These are phyloP conservation scores for Rhododendron vialii DNA, from an alignment of 148 eudicot species.

Conservation along the genomic window DNA sequence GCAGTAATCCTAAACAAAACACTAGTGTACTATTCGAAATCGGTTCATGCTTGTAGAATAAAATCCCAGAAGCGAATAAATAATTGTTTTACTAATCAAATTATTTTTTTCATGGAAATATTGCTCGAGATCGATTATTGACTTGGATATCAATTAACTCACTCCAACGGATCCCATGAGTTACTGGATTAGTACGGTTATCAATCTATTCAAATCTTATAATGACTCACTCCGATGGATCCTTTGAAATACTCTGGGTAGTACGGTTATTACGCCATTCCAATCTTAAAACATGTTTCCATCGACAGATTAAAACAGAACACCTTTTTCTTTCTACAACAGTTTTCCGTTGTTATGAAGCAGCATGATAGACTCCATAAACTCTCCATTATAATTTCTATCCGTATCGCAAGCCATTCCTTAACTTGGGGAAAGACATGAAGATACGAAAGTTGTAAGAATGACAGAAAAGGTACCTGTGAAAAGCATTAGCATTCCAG, in stretches of 20 bases:
- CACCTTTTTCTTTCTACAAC: not conserved
- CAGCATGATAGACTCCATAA: not conserved
- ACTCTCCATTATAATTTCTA: not conserved
- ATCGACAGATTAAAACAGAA: not conserved
- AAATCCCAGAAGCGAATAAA: not conserved
- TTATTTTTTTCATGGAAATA: not conserved
- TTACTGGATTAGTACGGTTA: not conserved
- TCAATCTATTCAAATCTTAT: not conserved
- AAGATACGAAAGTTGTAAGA: not conserved
- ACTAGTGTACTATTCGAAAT: not conserved
- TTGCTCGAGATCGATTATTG: not conserved
- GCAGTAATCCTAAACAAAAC: not conserved
- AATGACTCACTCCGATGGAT: not conserved
- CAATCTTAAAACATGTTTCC: not conserved
- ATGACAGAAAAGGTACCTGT: constrained; percentile 20
- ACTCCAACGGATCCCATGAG: not conserved
- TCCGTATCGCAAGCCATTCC: not conserved
- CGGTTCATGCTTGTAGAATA: not conserved
- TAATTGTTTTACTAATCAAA: not conserved
- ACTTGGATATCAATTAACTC: not conserved
- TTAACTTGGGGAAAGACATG: not conserved
- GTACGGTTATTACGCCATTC: not conserved
- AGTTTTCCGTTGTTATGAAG: not conserved
- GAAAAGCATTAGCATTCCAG: constrained; percentile 29
- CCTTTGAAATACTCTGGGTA: not conserved